Evolutionary conservation across 306 rosid genomes (phyloP).

Genomic region (Pyrus bretschneideri): DNA sequence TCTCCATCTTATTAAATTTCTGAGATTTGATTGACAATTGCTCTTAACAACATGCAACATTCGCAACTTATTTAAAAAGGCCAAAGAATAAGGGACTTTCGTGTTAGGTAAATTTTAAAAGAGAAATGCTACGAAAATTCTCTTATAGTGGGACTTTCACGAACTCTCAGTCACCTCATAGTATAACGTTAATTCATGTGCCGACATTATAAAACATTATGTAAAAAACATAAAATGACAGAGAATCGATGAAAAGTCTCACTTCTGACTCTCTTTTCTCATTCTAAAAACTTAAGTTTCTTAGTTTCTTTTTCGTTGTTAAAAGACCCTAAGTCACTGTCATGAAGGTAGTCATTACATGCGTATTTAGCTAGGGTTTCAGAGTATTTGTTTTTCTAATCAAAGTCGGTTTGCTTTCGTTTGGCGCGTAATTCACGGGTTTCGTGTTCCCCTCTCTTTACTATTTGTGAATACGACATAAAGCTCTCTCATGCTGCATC

Average conservation of each 20-base stretch:
- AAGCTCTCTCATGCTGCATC: conserved; percentile 19
- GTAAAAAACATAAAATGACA: too few relatives aligned
- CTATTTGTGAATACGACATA: conserved; percentile 37
- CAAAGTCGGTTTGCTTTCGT: conserved; percentile 28
- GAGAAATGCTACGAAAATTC: too few relatives aligned
- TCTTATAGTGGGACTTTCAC: too few relatives aligned
- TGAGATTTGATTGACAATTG: conserved; percentile 1
- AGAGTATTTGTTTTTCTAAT: background rate
- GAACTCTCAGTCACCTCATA: too few relatives aligned
- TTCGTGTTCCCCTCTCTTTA: conserved; percentile 32
- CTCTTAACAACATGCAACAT: conserved; percentile 18
- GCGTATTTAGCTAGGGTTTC: background rate
- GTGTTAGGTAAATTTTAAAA: conserved; percentile 1
- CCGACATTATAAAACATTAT: too few relatives aligned
- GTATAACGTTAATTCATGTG: too few relatives aligned
- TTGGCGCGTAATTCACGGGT: conserved; percentile 51
- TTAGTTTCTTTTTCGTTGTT: background rate
- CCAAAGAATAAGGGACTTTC: background rate
- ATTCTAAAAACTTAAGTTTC: background rate
- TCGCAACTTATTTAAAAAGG: conserved; percentile 9
- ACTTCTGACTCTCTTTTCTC: too few relatives aligned
- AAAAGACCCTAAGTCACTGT: conserved; percentile 28
- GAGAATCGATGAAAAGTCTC: too few relatives aligned
- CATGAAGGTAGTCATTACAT: conserved; percentile 16
- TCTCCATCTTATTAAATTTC: background rate